These are phyloP conservation scores for Amesomyces nigricolor DNA, from an alignment of 2,329 filamentous ascomycete species.

Conservation along the genomic window DNA sequence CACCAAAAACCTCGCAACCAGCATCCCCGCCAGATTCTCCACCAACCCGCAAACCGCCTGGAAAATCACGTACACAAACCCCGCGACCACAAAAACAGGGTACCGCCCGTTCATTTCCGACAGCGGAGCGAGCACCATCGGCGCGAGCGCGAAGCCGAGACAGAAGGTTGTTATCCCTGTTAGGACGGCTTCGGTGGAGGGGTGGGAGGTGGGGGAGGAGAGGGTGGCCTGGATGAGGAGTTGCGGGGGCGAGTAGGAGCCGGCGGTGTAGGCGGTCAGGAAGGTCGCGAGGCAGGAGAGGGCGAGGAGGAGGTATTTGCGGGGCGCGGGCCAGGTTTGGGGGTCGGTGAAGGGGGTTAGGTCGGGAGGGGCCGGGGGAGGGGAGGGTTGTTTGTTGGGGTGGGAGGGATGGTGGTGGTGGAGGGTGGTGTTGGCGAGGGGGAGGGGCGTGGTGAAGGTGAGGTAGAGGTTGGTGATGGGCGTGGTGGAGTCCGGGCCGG, in stretches of 20 bases:
- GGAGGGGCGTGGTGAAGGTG: slow-evolving; percentile 35
- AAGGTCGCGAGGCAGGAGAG: slow-evolving; percentile 72
- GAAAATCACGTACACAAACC: slow-evolving; percentile 63
- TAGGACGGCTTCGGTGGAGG: slow-evolving; percentile 61
- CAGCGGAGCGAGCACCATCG: slow-evolving; percentile 84
- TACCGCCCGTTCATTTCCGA: slow-evolving; percentile 83
- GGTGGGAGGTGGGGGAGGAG: slow-evolving; percentile 41
- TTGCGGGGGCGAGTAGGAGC: slow-evolving; percentile 68
- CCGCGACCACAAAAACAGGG: slow-evolving; percentile 72
- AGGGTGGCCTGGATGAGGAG: slow-evolving; percentile 55
- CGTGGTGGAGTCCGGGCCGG: slow-evolving; percentile 1
- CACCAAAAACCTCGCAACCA: slow-evolving; percentile 68
- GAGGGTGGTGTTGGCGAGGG: slow-evolving; percentile 27
- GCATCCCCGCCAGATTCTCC: slow-evolving; percentile 62
- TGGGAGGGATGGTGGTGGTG: slow-evolving; percentile 11
- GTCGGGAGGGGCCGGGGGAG: slow-evolving; percentile 35
- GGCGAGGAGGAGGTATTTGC: slow-evolving; percentile 65
- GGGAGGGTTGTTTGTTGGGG: neutral
- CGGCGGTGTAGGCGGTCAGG: slow-evolving; percentile 74
- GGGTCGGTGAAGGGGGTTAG: slow-evolving; percentile 64
- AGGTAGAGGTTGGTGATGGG: slow-evolving; percentile 38
- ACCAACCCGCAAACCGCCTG: slow-evolving; percentile 71
- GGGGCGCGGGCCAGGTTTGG: slow-evolving; percentile 62
- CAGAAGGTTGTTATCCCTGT: slow-evolving; percentile 79
- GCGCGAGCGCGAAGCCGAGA: slow-evolving; percentile 70